These are phyloP conservation scores for Cladorrhinum sp. DNA, from an alignment of 2,329 filamentous ascomycete species.

Conservation along the genomic window DNA sequence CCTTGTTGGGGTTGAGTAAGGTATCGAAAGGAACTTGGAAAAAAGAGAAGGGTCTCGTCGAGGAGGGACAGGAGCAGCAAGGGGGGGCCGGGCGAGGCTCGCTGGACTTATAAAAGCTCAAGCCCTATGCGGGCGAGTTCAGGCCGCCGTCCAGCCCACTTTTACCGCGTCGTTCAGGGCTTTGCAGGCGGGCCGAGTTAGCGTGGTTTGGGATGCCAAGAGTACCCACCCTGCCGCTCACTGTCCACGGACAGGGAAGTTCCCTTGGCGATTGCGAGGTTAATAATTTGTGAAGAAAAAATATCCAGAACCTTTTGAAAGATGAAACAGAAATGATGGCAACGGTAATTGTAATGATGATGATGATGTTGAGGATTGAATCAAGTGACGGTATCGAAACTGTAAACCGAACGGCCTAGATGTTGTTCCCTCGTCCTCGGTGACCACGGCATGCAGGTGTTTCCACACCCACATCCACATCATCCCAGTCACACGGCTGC, in stretches of 20 bases:
- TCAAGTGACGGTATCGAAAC: background rate
- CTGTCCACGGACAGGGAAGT: background rate
- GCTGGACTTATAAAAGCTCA: conserved; percentile 14
- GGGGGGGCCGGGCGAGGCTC: conserved; percentile 18
- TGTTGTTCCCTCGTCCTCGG: background rate
- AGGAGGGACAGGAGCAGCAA: conserved; percentile 10
- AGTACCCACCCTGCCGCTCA: background rate
- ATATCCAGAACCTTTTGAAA: background rate
- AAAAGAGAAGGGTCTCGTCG: conserved; percentile 1
- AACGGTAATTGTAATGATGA: background rate
- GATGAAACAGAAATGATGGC: background rate
- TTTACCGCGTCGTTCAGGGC: conserved; percentile 9
- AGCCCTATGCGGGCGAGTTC: conserved; percentile 8
- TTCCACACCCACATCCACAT: no score
- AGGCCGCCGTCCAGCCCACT: conserved; percentile 10
- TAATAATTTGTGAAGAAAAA: background rate
- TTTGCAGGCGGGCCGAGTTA: conserved; percentile 6
- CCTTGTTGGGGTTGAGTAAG: background rate
- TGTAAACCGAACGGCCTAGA: background rate
- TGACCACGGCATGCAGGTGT: background rate
- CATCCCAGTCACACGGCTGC: conserved; percentile 18
- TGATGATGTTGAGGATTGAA: background rate
- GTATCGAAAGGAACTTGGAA: background rate
- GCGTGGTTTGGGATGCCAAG: background rate
- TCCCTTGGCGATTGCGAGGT: background rate